Evolutionary conservation across 2,329 filamentous ascomycete genomes (phyloP), one percentile per base, ranked within the genome.

Genomic region (Botrytis fragariae): DNA sequence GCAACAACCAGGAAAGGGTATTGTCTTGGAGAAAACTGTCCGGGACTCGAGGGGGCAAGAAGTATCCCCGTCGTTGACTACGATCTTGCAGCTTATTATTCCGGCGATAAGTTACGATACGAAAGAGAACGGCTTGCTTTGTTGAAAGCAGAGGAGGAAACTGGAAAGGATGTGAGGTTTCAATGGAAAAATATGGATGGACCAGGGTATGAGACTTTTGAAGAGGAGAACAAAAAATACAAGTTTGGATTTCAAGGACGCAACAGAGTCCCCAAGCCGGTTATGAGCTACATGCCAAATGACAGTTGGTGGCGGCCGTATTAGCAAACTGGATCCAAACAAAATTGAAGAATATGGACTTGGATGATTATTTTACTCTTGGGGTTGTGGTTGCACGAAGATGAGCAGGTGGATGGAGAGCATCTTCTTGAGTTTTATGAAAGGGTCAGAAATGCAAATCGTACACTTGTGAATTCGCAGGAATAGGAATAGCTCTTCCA

Each of bases 1-100:
- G 4, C 18, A 16, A 12, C 14, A 18, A 1, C 22, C 16, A 39
- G 32, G 48, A 22, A 57, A 1, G 48, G 65, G n/a, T 4, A 25
- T 42, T 57, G 65, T 25, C 3, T 68, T 57, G 65, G 65, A n/a
- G 65, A 68, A 37, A 57, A 57, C 20, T 68, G 64, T 29, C 64
- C 35, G 16, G 48, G n/a, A 8, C 25, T 54, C 42, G 16, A 14
- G 32, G 44, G 16, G 4, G 18, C 22, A 6, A 29, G 12, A 35
- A 25, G 5, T 9, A 14, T 67, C 6, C 65, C 48, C 1, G 5
- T 29, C 22, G 10, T 68, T 32, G 1, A 54, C 2, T 68, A 42
- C 7, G 16, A 3, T 9, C 6, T 14, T 14, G 16, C 7, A 9
- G 51, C 37, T n/a, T 62, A 62, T 10, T 25, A 39, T 64, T 37